Evolutionary conservation across 768 basidiomycete species (phyloP), one percentile per base, ranked within the genome.

Genomic region (Calocybe cyanea): DNA sequence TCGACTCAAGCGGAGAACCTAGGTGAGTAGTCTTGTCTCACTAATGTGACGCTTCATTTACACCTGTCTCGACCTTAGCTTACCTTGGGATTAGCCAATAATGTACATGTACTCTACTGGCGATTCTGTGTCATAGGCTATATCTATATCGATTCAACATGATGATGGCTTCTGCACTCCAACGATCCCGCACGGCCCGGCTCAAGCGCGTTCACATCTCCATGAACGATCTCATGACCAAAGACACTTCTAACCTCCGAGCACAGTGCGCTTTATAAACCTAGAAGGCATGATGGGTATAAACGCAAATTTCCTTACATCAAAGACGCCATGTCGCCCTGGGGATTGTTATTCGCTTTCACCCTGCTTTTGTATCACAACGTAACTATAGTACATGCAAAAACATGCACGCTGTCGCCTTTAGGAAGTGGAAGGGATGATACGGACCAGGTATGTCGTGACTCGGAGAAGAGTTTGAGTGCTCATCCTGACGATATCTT

Each of bases 351-450:
- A 19, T 25, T 48, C 34, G 46, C 50, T 31, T 41, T 20, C 14
- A 10, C 31, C 17, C 8, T 38, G 0, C 38, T 45, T 14, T 45
- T 23, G 28, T 46, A 24, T 37, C 37, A 6, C 4, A 43, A 15
- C 13, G 35, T 19, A 5, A 7, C 19, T 8, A 32, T 15, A 25
- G 20, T 21, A 8, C 10, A 10, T 20, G 34, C 37, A 0, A 49
- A 40, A 32, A 43, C 41, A 21, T 68, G 65, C 43, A 54, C 44
- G 14, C 48, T 70, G 33, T 49, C 37, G 9, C 71, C 71, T 1
- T 55, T 71, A 28, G 71, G 71, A 7, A 23, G 18, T 15, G 71
- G 71, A 7, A 44, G 55, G 37, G 71, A 73, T 50, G 71, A 73
- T 46, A 71, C 70, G 1, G 60, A 63, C 45, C 67, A 69, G 57